Evolutionary conservation across 2,329 filamentous ascomycete species (phyloP).

Genomic region (Boeremia lycopersici): DNA sequence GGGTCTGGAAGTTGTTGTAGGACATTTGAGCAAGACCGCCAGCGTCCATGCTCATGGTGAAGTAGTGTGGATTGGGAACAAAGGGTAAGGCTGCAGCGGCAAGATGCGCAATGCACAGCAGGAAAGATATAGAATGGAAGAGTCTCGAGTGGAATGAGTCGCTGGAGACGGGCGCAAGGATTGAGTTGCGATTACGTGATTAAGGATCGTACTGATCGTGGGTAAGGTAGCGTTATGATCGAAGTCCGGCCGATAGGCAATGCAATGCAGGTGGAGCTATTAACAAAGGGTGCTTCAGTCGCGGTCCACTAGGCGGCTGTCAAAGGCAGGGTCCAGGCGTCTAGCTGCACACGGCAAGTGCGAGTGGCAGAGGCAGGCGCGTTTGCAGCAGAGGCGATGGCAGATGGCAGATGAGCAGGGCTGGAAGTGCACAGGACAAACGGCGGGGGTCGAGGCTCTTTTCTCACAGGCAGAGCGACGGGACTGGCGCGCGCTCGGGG

Average conservation of each 20-base stretch:
- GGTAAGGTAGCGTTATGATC: slow-evolving; percentile 37
- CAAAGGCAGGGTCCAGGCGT: slow-evolving; percentile 21
- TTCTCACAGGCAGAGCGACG: slow-evolving; percentile 41
- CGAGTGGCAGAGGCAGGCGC: slow-evolving; percentile 16
- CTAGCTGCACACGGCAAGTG: slow-evolving; percentile 25
- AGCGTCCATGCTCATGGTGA: slow-evolving; percentile 76
- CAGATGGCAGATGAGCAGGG: slow-evolving; percentile 27
- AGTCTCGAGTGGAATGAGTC: slow-evolving; percentile 21
- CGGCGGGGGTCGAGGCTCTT: slow-evolving; percentile 31
- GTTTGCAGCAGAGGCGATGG: slow-evolving; percentile 13
- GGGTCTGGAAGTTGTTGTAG: slow-evolving; percentile 73
- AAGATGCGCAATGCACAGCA: slow-evolving; percentile 33
- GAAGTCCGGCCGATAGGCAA: slow-evolving; percentile 47
- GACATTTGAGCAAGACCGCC: slow-evolving; percentile 99
- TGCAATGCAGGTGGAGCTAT: slow-evolving; percentile 46
- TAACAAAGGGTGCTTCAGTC: slow-evolving; percentile 39
- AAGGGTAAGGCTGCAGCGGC: slow-evolving; percentile 41
- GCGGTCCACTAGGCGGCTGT: slow-evolving; percentile 19
- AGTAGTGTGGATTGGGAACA: slow-evolving; percentile 32
- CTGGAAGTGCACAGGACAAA: too few species aligned
- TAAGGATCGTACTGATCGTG: slow-evolving; percentile 48
- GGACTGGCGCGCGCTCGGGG: slow-evolving; percentile 45
- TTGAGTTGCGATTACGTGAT: slow-evolving; percentile 45
- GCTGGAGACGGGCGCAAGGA: slow-evolving; percentile 29
- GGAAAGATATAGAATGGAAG: slow-evolving; percentile 45